Evolutionary conservation across 1,284 basidiomycete species (phyloP).

Genomic region (Coniferiporia weirii): DNA sequence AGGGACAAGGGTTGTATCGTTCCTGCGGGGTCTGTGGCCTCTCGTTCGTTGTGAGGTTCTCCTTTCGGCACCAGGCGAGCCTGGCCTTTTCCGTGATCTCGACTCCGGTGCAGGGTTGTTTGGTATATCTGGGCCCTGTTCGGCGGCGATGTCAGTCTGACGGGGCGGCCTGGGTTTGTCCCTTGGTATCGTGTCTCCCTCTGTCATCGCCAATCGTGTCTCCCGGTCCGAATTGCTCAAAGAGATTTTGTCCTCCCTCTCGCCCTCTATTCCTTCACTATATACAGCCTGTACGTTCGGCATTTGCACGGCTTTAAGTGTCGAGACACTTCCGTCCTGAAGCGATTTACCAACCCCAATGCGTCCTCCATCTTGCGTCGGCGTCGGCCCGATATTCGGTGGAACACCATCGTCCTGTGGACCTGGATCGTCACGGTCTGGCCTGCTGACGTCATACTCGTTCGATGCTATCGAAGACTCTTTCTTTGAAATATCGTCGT

Average conservation of each 20-base stretch:
- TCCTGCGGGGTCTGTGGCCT: background rate
- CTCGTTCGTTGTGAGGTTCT: background rate
- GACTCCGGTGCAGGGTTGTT: background rate
- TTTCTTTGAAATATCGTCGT: background rate
- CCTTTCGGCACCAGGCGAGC: background rate
- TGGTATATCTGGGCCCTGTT: background rate
- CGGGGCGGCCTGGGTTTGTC: too few species aligned
- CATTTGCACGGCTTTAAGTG: background rate
- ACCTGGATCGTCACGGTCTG: background rate
- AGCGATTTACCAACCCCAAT: too few species aligned
- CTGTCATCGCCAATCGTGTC: background rate
- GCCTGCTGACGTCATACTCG: background rate
- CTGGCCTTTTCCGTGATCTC: background rate
- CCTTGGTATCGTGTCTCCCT: background rate
- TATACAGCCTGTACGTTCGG: background rate
- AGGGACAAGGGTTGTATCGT: background rate
- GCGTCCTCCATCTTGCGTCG: background rate
- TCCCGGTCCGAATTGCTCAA: background rate
- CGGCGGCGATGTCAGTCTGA: too few species aligned
- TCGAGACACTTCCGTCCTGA: background rate
- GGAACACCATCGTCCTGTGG: background rate
- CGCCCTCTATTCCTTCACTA: background rate
- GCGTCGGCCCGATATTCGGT: background rate
- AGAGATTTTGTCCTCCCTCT: background rate
- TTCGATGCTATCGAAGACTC: background rate